Evolutionary conservation across 257 asterid species (phyloP).

Genomic region (Oldenlandia corymbosa): DNA sequence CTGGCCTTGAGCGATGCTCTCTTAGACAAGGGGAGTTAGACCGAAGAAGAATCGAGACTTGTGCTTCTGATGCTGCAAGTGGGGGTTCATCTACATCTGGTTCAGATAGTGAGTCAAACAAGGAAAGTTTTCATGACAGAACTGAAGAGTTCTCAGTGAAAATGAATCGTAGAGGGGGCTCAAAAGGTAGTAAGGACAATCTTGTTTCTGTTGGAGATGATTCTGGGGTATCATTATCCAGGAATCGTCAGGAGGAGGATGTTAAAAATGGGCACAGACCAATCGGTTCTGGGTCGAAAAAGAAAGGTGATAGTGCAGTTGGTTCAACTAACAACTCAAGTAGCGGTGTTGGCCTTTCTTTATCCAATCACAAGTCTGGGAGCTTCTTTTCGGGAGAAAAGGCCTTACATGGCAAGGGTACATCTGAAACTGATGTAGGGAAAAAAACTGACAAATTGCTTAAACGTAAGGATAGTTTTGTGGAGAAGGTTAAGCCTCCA

Average conservation of each 20-base stretch:
- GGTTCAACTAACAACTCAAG: conserved; percentile 15
- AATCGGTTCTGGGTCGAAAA: conserved; percentile 33
- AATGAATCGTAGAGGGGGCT: conserved; percentile 12
- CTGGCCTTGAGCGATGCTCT: conserved; percentile 44
- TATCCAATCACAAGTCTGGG: conserved; percentile 21
- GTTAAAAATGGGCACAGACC: conserved; percentile 45
- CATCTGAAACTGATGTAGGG: conserved; percentile 30
- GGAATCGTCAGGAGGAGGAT: conserved; percentile 25
- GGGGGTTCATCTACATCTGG: conserved; percentile 27
- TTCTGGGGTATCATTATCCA: conserved; percentile 11
- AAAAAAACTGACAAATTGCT: conserved; percentile 32
- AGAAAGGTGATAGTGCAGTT: conserved; percentile 38
- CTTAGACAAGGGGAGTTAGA: conserved; percentile 35
- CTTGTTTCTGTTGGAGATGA: conserved; percentile 11
- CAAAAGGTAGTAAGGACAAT: conserved; percentile 11
- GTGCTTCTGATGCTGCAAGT: conserved; percentile 24
- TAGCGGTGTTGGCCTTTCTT: conserved; percentile 18
- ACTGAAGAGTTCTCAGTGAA: conserved; percentile 22
- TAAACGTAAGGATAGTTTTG: conserved; percentile 35
- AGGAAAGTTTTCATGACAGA: conserved; percentile 29
- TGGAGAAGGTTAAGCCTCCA: conserved; percentile 23
- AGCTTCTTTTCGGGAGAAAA: conserved; percentile 23
- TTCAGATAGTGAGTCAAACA: conserved; percentile 24
- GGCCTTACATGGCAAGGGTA: conserved; percentile 31
- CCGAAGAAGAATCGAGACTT: conserved; percentile 27